Evolutionary conservation across 192 early-diverging fungal genomes (phyloP).

Genomic region (Anaeromyces robustus): DNA sequence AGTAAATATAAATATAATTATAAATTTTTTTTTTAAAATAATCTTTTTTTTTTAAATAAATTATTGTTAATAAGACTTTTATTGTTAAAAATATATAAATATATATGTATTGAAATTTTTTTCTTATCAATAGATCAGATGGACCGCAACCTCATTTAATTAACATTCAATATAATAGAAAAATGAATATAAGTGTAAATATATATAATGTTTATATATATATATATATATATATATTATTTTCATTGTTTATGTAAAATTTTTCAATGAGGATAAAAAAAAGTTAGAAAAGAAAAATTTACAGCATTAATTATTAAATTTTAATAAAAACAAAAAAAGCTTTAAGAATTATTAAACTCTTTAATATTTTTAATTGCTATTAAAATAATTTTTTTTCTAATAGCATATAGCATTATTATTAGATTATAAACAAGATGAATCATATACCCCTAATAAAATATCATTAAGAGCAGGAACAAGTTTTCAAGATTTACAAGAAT

Average conservation of each 20-base stretch:
- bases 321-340: too few relatives aligned
- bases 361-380: neutral
- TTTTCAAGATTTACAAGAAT: conserved; percentile 46
- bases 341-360: too few relatives aligned
- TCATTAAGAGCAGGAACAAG: conserved; percentile 50
- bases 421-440: conserved; percentile 66
- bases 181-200: conserved; percentile 35
- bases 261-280: too few relatives aligned
- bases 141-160: conserved; percentile 58
- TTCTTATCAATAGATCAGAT: conserved; percentile 36
- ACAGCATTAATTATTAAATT: too few relatives aligned
- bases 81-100: too few relatives aligned
- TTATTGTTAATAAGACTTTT: neutral
- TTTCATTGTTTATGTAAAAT: too few relatives aligned
- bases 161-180: conserved; percentile 50
- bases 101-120: too few relatives aligned
- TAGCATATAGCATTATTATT: conserved; percentile 44
- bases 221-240: too few relatives aligned
- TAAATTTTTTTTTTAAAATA: too few relatives aligned
- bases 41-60: neutral
- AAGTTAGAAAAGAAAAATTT: too few relatives aligned
- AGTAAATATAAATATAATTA: conserved; percentile 30
- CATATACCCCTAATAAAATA: conserved; percentile 56
- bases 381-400: neutral
- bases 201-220: conserved; percentile 6